Evolutionary conservation across 139 green algal species (phyloP).

Genomic region (Spirogloea muscicola): DNA sequence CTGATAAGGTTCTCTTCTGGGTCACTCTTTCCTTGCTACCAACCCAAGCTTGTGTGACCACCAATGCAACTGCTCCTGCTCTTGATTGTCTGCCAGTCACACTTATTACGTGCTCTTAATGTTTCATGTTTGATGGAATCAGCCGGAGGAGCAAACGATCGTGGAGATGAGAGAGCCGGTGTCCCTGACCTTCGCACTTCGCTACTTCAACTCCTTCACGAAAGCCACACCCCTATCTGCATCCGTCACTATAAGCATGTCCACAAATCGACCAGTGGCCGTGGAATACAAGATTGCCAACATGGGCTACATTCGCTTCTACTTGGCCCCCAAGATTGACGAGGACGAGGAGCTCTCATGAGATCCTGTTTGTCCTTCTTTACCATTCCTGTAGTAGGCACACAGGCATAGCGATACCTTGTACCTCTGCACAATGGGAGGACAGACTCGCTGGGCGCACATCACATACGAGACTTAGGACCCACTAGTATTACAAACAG

Average conservation of each 20-base stretch:
- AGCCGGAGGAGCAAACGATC: conserved; percentile 71
- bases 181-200: conserved; percentile 89
- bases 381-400: too few species aligned
- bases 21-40: neutral
- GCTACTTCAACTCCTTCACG: conserved; percentile 96
- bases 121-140: neutral
- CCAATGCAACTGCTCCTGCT: too few species aligned
- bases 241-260: conserved; percentile 75
- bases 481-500: too few species aligned
- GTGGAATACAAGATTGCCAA: conserved; percentile 88
- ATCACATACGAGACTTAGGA: too few species aligned
- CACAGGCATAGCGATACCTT: too few species aligned
- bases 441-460: too few species aligned
- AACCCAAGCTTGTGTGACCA: too few species aligned
- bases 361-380: too few species aligned
- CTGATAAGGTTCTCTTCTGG: conserved; percentile 37
- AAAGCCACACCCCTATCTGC: conserved; percentile 73
- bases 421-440: too few species aligned
- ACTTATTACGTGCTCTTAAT: too few species aligned
- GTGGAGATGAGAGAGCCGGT: conserved; percentile 95
- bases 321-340: conserved; percentile 83
- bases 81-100: too few species aligned
- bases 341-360: conserved; percentile 72
- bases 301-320: conserved; percentile 76
- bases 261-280: conserved; percentile 85